Evolutionary conservation across 2,329 filamentous ascomycete species (phyloP), one percentile per base, ranked within the genome.

Genomic region (Colletotrichum liriopes): DNA sequence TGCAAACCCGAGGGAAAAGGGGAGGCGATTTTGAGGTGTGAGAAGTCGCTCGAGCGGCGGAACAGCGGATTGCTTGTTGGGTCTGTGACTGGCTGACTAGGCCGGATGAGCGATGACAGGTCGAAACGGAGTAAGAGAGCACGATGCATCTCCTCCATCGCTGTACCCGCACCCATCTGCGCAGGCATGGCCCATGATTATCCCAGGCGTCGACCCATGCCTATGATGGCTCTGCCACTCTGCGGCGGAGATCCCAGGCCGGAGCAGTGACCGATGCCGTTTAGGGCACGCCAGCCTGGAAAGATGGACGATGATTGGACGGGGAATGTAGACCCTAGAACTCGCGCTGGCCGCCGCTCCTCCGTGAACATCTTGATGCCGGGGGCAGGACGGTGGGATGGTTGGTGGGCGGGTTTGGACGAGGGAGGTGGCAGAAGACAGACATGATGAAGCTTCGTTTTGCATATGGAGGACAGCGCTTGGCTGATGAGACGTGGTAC

Each of bases 221-320:
- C 64, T 35, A 32, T 56, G 32, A 35, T 23, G 47, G 35, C 45
- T 56, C 66, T 39, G 64, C 20, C 29, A 49, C 39, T 55, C n/a
- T 52, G 65, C 56, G 39, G 65, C 41, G 66, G 66, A 58, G 60
- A 51, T 51, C 39, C 29, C 16, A 23, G 51, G 49, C 51, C 59
- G 41, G 63, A 32, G 41, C 39, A 65, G 52, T 49, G 32, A 26
- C 41, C 39, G 59, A 41, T 61, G 45, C 64, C 64, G 12, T 52
- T 67, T 67, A 55, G 65, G 65, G 56, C 35, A 26, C 37, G 26
- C 26, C 55, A 37, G 65, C 35, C 39, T 35, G 41, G 26, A 23
- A 45, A 56, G 1, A 45, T 18, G 0, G 54, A 47, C 7, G 41
- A 18, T 71, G 41, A 71, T 67, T 67, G 68, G 61, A n/a, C 39